Percentiles rank a stretch among this genome's conserved stretches.
phyloP scores from a whole-genome alignment of 148 eudicot species.

The Rhododendron vialii region DNA sequence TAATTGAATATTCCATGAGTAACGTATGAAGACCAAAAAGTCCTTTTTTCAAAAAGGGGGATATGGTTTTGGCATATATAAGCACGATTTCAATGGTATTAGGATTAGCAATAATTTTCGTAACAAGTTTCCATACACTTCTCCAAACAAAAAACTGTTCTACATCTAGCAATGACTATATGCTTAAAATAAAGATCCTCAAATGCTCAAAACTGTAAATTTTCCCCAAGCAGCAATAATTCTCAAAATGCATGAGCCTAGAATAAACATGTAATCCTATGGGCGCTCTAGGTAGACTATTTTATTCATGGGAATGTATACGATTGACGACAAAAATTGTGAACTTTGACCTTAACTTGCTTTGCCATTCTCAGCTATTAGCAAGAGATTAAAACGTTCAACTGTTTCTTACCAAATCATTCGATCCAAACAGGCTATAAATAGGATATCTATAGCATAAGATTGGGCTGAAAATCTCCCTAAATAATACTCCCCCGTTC shows the following conservation, averaged over 20 bases:
- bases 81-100: not conserved
- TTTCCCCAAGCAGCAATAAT: too few species aligned
- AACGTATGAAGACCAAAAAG: not conserved
- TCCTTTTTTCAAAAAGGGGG: not conserved
- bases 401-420: not conserved
- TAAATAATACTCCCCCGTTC: not conserved
- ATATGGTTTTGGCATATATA: not conserved
- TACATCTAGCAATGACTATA: not conserved
- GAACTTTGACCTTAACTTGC: not conserved
- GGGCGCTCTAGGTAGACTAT: not conserved
- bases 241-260: not conserved
- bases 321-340: not conserved
- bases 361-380: not conserved
- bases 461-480: not conserved
- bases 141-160: not conserved
- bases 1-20: not conserved
- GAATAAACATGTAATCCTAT: too few species aligned
- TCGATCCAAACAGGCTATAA: not conserved
- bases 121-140: not conserved
- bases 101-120: not conserved
- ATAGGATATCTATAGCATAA: not conserved
- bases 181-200: not conserved
- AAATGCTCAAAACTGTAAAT: not conserved
- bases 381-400: not conserved
- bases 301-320: not conserved